Base-by-base conservation (phyloP, 2,329 filamentous ascomycete species). In the Clarireedia paspali region DNA sequence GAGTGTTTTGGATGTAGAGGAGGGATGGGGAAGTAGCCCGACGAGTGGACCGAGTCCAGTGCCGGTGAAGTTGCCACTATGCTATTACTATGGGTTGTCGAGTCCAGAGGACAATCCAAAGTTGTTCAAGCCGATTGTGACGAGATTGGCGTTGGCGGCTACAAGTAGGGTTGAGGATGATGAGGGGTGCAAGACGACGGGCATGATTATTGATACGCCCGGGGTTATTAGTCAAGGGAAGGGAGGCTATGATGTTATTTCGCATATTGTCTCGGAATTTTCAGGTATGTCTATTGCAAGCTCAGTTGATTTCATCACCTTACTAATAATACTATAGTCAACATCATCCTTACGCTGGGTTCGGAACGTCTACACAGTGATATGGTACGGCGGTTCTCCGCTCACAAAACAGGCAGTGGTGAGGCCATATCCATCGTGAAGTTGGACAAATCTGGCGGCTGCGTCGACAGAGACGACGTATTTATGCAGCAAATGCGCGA, bases 11-110 rank as follows among this genome's bases (percentile, higher is more conserved):
- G 92, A 97, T 70, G 79, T 95, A 26, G 88, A 92, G 66, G 86
- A 90, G 59, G 89, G 88, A 20, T 96, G 91, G 85, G 94, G 94
- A 9, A 89, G 82, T 62, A 91, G 89, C 64, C 91, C 92, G 0
- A 95, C 91, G 65, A 95, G 88, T 62, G 94, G 92, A 0, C 91
- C 94, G 0, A 94, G 87, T 63, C 82, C 85, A 0, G 84, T 95
- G 17, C 91, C 92, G 0, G 89, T 96, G 52, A 97, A 96, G 75
- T 77, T 96, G 64, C 94, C 94, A 5, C 74, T 99, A 53, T 90
- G 92, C 27, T 95, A 96, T 69, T 89, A 91, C 71, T 95, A 89
- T 70, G 92, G 94, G 15, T 76, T 87, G 60, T 78, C 82, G 52
- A 83, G 78, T 59, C 81, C 89, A 0, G 85, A 90, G 63, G 87